Conservation (phyloP, 495 filamentous ascomycete species). For the Penicillium flavigenum region DNA sequence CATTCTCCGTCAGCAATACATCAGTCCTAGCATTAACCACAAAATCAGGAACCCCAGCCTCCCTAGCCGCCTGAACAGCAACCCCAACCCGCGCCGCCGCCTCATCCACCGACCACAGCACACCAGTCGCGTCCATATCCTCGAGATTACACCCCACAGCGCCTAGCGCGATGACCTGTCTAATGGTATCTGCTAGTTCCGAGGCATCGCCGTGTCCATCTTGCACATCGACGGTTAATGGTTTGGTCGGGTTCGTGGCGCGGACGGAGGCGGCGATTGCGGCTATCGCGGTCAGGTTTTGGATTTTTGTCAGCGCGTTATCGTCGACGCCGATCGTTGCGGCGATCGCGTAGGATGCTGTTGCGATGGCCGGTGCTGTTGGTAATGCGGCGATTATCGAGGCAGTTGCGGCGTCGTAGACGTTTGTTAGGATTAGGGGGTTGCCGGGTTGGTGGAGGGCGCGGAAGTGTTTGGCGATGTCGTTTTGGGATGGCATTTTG, state of each 20-base stretch:
- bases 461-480: conserved; percentile 16
- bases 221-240: conserved; percentile 53
- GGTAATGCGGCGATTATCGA: conserved; percentile 41
- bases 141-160: conserved; percentile 55
- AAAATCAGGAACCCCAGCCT: conserved; percentile 46
- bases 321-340: conserved; percentile 42
- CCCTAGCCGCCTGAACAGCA: conserved; percentile 33
- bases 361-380: conserved; percentile 48
- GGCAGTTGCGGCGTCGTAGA: conserved; percentile 51
- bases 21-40: conserved; percentile 53
- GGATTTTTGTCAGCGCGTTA: conserved; percentile 40
- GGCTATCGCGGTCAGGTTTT: conserved; percentile 67
- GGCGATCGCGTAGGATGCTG: conserved; percentile 53
- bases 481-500: conserved; percentile 1
- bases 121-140: conserved; percentile 39
- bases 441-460: conserved; percentile 47
- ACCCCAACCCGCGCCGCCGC: conserved; percentile 39
- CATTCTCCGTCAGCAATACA: conserved; percentile 29
- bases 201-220: conserved; percentile 50
- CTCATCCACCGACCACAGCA: conserved; percentile 33
- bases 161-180: conserved; percentile 39
- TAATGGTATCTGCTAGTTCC: conserved; percentile 37
- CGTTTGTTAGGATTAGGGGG: conserved; percentile 54
- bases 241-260: conserved; percentile 24
- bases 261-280: conserved; percentile 68